Conservation (phyloP, 495 filamentous ascomycete genomes). For the Neurospora sp. region DNA sequence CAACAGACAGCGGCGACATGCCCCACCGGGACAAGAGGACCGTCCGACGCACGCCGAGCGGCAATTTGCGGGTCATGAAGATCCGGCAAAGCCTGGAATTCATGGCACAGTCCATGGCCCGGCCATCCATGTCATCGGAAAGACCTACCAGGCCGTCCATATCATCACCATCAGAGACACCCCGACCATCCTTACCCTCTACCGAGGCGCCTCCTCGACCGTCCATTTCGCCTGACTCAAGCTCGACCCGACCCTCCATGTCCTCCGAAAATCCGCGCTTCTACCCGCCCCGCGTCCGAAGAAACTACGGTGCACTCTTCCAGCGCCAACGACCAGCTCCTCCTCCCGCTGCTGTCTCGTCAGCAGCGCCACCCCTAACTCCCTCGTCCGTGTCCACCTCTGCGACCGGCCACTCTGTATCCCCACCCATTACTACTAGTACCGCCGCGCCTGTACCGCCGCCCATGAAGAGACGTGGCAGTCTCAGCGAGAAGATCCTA, state of each 20-base stretch:
- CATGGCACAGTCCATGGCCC: conserved; percentile 11
- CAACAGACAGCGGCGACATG: conserved; percentile 22
- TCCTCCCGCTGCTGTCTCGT: not conserved
- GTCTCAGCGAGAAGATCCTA: conserved; percentile 16
- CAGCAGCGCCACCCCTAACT: not conserved
- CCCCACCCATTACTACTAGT: not conserved
- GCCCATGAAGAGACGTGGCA: not conserved
- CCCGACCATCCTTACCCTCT: not conserved
- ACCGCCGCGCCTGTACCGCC: not conserved
- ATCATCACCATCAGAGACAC: not conserved
- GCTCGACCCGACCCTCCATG: not conserved
- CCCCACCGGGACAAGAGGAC: conserved; percentile 32
- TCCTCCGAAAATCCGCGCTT: not conserved
- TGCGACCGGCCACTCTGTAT: not conserved
- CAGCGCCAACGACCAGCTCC: conserved; percentile 1
- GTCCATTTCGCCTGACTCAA: not conserved
- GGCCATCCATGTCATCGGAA: not conserved
- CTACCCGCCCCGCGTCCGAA: not conserved
- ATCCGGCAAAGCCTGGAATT: conserved; percentile 32
- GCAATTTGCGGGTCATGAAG: conserved; percentile 41
- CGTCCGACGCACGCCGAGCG: conserved; percentile 38
- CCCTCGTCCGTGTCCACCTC: not conserved
- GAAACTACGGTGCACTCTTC: not conserved
- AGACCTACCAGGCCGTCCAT: not conserved
- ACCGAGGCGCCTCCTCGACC: not conserved